phyloP scores from a whole-genome alignment of 306 rosid species.

The Gillenia trifoliata region DNA sequence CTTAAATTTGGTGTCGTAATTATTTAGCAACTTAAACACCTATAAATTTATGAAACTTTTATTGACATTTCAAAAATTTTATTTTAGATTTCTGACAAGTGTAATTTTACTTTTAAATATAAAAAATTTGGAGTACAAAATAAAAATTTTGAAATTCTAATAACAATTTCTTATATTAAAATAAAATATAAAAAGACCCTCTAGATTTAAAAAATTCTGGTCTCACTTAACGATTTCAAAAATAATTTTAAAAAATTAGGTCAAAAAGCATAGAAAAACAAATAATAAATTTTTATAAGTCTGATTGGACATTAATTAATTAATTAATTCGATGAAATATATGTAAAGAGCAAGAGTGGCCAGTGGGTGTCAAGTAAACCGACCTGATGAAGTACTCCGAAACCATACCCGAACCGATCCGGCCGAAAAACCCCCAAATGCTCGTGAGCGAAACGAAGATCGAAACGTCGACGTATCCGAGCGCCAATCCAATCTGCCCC shows the following conservation, averaged over 20 bases:
- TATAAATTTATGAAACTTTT: no score
- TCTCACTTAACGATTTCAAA: neutral
- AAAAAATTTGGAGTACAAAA: no score
- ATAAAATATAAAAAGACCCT: no score
- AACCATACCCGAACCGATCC: conserved; percentile 58
- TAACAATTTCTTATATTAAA: no score
- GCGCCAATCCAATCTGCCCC: conserved; percentile 93
- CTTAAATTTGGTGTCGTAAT: no score
- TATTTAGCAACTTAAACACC: no score
- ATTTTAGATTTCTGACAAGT: no score
- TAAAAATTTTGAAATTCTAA: no score
- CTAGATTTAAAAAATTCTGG: neutral
- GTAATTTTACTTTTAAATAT: no score
- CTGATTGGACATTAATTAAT: neutral
- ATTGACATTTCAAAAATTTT: no score
- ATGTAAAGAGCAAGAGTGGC: neutral
- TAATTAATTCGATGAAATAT: neutral
- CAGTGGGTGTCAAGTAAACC: neutral
- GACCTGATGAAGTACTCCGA: conserved; percentile 81
- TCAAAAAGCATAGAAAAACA: neutral
- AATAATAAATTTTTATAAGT: no score
- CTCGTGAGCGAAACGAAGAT: conserved; percentile 67
- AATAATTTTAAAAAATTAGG: neutral
- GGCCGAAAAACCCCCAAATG: conserved; percentile 80
- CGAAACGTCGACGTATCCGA: conserved; percentile 75